phyloP scores from a whole-genome alignment of 2,329 filamentous ascomycete species.

The Colletotrichum higginsianum region DNA sequence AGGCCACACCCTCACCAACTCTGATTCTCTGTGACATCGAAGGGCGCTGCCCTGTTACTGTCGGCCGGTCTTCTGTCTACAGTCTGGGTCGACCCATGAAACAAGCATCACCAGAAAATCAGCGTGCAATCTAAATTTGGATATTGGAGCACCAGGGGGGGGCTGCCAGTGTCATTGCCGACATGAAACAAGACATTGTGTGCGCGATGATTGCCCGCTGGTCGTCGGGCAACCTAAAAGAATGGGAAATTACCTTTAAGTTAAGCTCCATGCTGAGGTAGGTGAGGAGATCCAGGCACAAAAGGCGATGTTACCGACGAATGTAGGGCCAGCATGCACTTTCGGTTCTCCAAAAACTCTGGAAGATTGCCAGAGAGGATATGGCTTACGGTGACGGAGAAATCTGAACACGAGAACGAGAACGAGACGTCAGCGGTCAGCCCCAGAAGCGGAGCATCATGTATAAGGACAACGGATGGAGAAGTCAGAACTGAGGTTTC shows the following conservation, averaged over 20 bases:
- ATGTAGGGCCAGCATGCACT: no score
- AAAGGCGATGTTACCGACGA: no score
- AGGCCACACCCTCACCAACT: constrained; percentile 1
- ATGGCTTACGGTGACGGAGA: background rate
- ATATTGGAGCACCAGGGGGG: constrained; percentile 18
- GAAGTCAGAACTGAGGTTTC: constrained; percentile 26
- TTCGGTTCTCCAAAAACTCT: background rate
- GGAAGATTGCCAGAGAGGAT: background rate
- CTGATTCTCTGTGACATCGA: background rate
- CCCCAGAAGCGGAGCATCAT: background rate
- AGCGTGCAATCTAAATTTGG: constrained; percentile 7
- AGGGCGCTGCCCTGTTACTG: background rate
- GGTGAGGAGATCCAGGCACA: no score
- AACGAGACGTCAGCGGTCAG: constrained; percentile 5
- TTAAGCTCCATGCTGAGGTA: no score
- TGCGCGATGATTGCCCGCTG: constrained; percentile 6
- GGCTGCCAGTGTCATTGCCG: constrained; percentile 19
- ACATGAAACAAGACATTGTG: background rate
- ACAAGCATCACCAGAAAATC: background rate
- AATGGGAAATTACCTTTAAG: background rate
- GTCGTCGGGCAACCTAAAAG: constrained; percentile 1
- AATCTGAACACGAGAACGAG: background rate
- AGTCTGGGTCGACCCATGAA: background rate
- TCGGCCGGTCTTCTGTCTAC: background rate
- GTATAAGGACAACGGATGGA: background rate